phyloP scores from a whole-genome alignment of 345 rosid species.

The Carallia pectinifolia region DNA sequence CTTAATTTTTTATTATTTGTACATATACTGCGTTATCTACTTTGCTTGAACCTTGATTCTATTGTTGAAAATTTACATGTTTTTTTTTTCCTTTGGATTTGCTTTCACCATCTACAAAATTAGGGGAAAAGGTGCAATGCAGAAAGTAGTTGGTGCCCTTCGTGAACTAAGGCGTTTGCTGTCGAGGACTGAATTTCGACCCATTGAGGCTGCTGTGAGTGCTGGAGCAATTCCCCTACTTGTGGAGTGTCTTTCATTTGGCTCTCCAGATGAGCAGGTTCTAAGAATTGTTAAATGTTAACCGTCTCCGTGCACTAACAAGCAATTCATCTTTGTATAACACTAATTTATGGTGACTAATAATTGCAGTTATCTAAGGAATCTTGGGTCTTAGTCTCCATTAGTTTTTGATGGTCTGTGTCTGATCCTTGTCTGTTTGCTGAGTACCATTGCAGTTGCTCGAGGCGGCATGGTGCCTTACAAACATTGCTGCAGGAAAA shows the following conservation, averaged over 20 bases:
- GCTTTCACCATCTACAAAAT: conserved; percentile 12
- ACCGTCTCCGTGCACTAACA: too few relatives aligned
- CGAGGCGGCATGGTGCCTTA: conserved; percentile 96
- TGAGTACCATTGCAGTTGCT: conserved; percentile 60
- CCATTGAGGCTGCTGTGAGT: conserved; percentile 68
- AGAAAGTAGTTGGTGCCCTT: conserved; percentile 76
- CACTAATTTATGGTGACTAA: too few relatives aligned
- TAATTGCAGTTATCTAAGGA: too few relatives aligned
- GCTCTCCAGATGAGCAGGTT: conserved; percentile 93
- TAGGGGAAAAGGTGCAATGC: conserved; percentile 90
- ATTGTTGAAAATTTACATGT: conserved; percentile 5
- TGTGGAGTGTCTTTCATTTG: conserved; percentile 89
- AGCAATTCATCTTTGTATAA: too few relatives aligned
- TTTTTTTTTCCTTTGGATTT: conserved; percentile 1
- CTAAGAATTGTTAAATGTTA: neutral
- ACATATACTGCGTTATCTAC: neutral
- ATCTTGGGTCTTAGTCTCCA: too few relatives aligned
- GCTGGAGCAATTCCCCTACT: conserved; percentile 86
- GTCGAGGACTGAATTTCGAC: conserved; percentile 82
- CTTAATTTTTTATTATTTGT: neutral
- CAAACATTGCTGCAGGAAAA: conserved; percentile 95
- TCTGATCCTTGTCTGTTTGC: neutral
- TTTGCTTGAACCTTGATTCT: conserved; percentile 1
- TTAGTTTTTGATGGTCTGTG: too few relatives aligned
- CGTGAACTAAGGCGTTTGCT: conserved; percentile 81